Percentiles rank a stretch among this genome's conserved stretches.
phyloP scores from a whole-genome alignment of 306 rosid species.

The Ceratonia siliqua region DNA sequence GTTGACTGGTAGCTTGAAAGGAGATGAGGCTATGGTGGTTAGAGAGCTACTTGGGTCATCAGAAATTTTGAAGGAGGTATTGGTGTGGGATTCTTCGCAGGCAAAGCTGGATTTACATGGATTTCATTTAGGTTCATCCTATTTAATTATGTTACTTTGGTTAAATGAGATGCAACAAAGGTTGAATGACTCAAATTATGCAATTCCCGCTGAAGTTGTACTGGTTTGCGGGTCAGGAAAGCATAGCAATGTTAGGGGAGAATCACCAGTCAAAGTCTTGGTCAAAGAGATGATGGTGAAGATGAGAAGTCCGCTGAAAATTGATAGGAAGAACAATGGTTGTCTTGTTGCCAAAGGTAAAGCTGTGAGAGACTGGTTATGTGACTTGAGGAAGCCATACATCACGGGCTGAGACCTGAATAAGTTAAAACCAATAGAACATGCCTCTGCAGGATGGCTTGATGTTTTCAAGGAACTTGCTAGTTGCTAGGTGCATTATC shows the following conservation, averaged over 20 bases:
- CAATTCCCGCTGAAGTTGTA: slow-evolving; percentile 48
- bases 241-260: slow-evolving; percentile 78
- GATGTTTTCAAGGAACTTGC: not conserved
- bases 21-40: slow-evolving; percentile 67
- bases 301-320: slow-evolving; percentile 61
- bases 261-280: slow-evolving; percentile 61
- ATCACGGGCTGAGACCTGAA: not conserved
- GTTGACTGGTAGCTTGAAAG: slow-evolving; percentile 42
- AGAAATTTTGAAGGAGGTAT: slow-evolving; percentile 55
- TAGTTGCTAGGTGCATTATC: no score
- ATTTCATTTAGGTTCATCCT: slow-evolving; percentile 66
- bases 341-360: slow-evolving; percentile 82
- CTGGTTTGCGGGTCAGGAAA: slow-evolving; percentile 76
- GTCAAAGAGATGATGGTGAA: slow-evolving; percentile 65
- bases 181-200: slow-evolving; percentile 33
- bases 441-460: not conserved
- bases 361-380: slow-evolving; percentile 63
- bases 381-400: slow-evolving; percentile 26
- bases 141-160: slow-evolving; percentile 71
- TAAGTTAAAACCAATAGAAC: not conserved
- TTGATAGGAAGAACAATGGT: slow-evolving; percentile 68
- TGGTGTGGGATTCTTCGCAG: slow-evolving; percentile 68
- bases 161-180: slow-evolving; percentile 57
- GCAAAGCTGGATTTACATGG: slow-evolving; percentile 87
- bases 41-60: slow-evolving; percentile 52